Conservation (phyloP, 805 yeast species). For the Blastobotrys parvus region DNA sequence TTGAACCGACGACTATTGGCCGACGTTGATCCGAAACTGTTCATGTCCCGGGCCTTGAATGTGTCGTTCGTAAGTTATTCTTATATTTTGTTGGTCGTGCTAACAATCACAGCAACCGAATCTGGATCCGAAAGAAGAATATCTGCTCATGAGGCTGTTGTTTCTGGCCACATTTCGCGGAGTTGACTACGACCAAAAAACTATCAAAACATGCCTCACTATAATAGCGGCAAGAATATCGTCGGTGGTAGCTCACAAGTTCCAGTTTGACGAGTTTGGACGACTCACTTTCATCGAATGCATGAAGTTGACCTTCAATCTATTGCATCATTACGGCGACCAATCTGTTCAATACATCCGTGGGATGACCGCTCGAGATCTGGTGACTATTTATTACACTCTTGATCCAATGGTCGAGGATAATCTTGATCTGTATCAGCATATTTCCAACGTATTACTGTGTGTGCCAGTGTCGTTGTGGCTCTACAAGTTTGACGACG, state of each 20-base stretch:
- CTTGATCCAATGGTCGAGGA: conserved; percentile 2
- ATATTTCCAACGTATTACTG: conserved; percentile 10
- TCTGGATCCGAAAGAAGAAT: conserved; percentile 2
- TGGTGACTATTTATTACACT: conserved; percentile 4
- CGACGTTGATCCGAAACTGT: conserved; percentile 2
- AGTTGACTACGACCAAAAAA: conserved; percentile 2
- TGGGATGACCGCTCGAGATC: conserved; percentile 5
- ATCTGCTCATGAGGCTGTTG: conserved; percentile 9
- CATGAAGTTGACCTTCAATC: conserved; percentile 13
- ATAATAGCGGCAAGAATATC: conserved; percentile 2
- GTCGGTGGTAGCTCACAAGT: neutral
- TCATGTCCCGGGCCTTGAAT: conserved; percentile 4
- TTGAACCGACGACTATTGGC: conserved; percentile 7
- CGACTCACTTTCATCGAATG: conserved; percentile 9
- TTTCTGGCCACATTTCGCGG: conserved; percentile 12
- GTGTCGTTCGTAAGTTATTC: neutral
- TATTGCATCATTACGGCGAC: conserved; percentile 12
- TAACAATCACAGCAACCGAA: conserved; percentile 1
- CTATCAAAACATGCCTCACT: conserved; percentile 5
- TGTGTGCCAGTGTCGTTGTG: conserved; percentile 9
- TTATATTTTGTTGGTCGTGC: neutral
- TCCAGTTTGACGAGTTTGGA: conserved; percentile 1
- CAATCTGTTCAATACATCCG: conserved; percentile 2
- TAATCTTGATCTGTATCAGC: conserved; percentile 6
- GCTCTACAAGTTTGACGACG: conserved; percentile 4